These are phyloP conservation scores for Spizellomyces sp. DNA, from an alignment of 192 early-diverging fungal genomes.

Conservation along the genomic window DNA sequence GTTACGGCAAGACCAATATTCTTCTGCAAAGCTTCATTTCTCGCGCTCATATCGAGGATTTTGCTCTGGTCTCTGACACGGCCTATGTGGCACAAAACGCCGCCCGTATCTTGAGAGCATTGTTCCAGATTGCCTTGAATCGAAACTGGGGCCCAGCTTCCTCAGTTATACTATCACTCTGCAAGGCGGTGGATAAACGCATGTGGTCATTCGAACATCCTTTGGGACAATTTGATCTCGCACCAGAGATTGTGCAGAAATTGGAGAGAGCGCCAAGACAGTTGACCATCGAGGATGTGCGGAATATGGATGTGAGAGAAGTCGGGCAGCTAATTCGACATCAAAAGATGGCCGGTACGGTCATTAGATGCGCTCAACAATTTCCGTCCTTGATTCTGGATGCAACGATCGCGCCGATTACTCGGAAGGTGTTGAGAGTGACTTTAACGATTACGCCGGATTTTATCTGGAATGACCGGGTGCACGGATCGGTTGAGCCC, in stretches of 20 bases:
- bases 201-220: constrained; percentile 96
- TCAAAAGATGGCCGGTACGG: constrained; percentile 72
- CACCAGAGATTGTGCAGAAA: constrained; percentile 71
- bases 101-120: constrained; percentile 86
- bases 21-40: constrained; percentile 89
- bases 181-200: constrained; percentile 80
- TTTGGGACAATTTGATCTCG: constrained; percentile 79
- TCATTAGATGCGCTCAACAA: constrained; percentile 77
- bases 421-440: constrained; percentile 85
- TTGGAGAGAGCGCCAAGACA: constrained; percentile 62
- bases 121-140: constrained; percentile 94
- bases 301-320: constrained; percentile 84
- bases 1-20: constrained; percentile 91
- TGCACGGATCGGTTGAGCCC: constrained; percentile 87
- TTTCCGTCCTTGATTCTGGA: constrained; percentile 84
- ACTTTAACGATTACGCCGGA: constrained; percentile 79
- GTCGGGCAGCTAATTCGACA: constrained; percentile 86
- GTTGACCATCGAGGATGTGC: constrained; percentile 65
- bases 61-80: constrained; percentile 91
- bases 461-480: constrained; percentile 93
- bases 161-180: constrained; percentile 75
- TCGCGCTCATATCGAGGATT: constrained; percentile 79
- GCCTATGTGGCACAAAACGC: constrained; percentile 95
- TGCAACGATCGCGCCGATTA: constrained; percentile 87
- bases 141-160: constrained; percentile 89